Conservation (phyloP, 2,329 filamentous ascomycete species). For the Metarhizium brunneum region DNA sequence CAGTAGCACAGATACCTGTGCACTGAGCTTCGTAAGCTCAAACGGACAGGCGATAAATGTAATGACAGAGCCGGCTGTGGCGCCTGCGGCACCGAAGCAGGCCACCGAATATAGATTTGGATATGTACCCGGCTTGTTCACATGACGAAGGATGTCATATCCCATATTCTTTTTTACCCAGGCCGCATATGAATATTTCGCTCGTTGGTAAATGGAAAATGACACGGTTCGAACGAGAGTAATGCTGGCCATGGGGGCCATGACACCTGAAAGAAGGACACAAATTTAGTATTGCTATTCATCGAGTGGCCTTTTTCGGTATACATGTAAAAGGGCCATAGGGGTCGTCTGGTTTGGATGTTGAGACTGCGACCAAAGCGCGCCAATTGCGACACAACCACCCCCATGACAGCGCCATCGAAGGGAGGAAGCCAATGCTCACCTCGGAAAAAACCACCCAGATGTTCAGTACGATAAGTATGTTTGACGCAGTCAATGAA, state of each 20-base stretch:
- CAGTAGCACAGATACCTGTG: conserved; percentile 74
- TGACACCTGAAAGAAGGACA: conserved; percentile 45
- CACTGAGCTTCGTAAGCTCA: conserved; percentile 81
- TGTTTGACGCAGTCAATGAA: conserved; percentile 66
- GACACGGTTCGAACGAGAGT: conserved; percentile 69
- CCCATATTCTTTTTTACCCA: conserved; percentile 59
- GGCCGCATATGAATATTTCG: conserved; percentile 64
- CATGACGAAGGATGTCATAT: conserved; percentile 63
- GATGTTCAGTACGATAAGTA: conserved; percentile 66
- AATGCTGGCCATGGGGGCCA: conserved; percentile 70
- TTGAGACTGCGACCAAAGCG: neutral
- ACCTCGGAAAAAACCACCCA: conserved; percentile 75
- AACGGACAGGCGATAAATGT: conserved; percentile 79
- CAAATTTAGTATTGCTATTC: neutral
- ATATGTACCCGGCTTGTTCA: conserved; percentile 59
- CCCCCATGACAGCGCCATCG: neutral
- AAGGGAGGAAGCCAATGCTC: conserved; percentile 14
- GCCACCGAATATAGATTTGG: conserved; percentile 65
- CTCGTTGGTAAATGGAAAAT: conserved; percentile 70
- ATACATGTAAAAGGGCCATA: neutral
- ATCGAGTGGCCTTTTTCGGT: neutral
- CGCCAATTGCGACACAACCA: neutral
- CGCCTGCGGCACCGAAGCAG: conserved; percentile 71
- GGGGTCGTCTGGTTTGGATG: neutral
- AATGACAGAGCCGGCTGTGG: conserved; percentile 69